Evolutionary conservation across 1,284 basidiomycete genomes (phyloP).

Genomic region (Tilletia walkeri): DNA sequence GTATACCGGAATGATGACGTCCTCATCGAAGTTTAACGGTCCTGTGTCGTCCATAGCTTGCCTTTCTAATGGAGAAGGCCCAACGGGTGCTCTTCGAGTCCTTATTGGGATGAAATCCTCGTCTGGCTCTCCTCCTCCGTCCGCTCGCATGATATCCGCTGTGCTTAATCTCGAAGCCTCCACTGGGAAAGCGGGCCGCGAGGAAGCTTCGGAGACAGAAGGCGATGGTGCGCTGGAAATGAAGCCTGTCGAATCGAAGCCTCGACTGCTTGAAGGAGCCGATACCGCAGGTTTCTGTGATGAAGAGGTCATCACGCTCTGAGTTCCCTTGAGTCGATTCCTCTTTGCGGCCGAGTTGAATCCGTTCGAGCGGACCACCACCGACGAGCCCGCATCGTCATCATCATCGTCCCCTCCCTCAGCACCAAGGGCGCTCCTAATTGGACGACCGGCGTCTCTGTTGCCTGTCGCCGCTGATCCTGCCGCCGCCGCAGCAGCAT

Average conservation of each 20-base stretch:
- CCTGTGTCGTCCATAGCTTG: not conserved
- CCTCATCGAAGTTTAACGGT: not conserved
- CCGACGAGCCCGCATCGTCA: slow-evolving; percentile 2
- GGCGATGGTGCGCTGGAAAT: not conserved
- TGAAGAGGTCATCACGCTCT: not conserved
- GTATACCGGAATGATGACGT: slow-evolving; percentile 9
- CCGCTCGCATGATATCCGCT: not conserved
- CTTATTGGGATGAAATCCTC: slow-evolving; percentile 14
- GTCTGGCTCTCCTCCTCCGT: not conserved
- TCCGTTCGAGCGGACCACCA: not conserved
- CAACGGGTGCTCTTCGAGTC: slow-evolving; percentile 7
- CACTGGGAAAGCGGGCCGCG: not conserved
- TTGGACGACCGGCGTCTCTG: too few relatives aligned
- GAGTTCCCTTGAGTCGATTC: slow-evolving; percentile 5
- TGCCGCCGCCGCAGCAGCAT: too few relatives aligned
- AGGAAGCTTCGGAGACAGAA: not conserved
- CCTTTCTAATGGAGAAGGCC: not conserved
- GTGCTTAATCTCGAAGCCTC: not conserved
- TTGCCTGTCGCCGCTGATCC: too few relatives aligned
- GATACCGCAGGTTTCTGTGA: not conserved
- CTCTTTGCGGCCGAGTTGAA: slow-evolving; percentile 11
- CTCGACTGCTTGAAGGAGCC: not conserved
- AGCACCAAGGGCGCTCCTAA: too few relatives aligned
- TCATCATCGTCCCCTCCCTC: not conserved
- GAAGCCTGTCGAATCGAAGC: not conserved